phyloP scores from a whole-genome alignment of 108 stramenopile species.

The Poteriospumella lacustris region DNA sequence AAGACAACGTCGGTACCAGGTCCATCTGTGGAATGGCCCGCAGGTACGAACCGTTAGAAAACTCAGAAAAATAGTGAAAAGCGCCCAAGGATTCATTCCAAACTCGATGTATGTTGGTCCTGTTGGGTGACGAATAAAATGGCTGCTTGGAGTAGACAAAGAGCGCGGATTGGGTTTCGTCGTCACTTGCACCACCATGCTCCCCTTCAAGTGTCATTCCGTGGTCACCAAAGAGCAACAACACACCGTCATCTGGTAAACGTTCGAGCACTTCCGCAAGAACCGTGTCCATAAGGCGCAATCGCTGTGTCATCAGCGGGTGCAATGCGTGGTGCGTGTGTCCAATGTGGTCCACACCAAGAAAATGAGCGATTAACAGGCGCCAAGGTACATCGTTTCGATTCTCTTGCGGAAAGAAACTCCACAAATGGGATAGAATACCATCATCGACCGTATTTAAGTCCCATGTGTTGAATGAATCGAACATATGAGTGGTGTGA shows the following conservation, averaged over 20 bases:
- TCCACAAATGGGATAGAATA: constrained; percentile 26
- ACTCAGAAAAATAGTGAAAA: neutral
- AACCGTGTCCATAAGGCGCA: constrained; percentile 78
- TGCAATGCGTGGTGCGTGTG: constrained; percentile 85
- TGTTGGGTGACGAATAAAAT: constrained; percentile 22
- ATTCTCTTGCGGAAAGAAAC: neutral
- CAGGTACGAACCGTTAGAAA: neutral
- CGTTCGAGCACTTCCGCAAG: constrained; percentile 55
- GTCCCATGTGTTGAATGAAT: constrained; percentile 94
- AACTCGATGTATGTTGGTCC: neutral
- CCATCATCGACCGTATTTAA: constrained; percentile 96
- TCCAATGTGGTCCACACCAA: constrained; percentile 94
- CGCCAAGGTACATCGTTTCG: constrained; percentile 43
- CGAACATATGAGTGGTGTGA: constrained; percentile 72
- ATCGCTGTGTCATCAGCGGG: constrained; percentile 75
- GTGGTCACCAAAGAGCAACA: constrained; percentile 78
- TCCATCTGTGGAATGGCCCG: constrained; percentile 73
- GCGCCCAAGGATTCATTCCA: neutral
- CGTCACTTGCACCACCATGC: constrained; percentile 91
- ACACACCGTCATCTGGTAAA: constrained; percentile 51
- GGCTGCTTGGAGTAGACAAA: constrained; percentile 63
- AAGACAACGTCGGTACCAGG: constrained; percentile 86
- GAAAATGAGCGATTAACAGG: constrained; percentile 75
- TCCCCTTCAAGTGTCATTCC: constrained; percentile 98
- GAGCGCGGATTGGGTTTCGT: constrained; percentile 84